Base-by-base conservation (phyloP, 768 basidiomycete species). In the Cyathus striatus region DNA sequence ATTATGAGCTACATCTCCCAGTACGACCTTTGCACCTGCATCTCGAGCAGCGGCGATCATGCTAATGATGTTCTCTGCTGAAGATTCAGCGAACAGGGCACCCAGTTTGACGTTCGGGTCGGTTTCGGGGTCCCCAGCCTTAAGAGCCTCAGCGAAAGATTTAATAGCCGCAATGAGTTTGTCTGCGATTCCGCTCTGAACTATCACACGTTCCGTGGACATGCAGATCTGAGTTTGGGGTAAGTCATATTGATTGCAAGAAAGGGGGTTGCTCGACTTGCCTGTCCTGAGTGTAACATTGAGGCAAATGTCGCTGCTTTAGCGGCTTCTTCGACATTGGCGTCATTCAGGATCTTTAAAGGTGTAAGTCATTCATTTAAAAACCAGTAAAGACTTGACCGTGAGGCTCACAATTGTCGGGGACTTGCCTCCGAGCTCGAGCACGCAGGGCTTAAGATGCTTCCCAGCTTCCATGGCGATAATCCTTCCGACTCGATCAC, bases 181-280 rank as follows among this genome's bases (percentile, higher is more conserved):
- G 1, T 65, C 56, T 9, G 70, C 63, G 12, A 68, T 58, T 5
- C 54, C 60, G n/a, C 66, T 58, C 47, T 76, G 73, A 24, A 70
- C 71, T 34, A 79, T 73, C n/a, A 79, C 70, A 6, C 78, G 72
- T 49, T 77, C 75, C 6, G 75, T 72, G 1, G 76, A 75, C 75
- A 79, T 78, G 60, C 78, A 79, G 35, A 78, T 64, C 57, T 79
- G 26, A 20, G 22, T 35, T 26, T 14, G 21, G 7, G 12, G 26
- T 2, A 21, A n/a, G 22, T 25, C 5, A 9, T 20, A 1, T n/a
- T n/a, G n/a, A n/a, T n/a, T n/a, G n/a, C n/a, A n/a, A n/a, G n/a
- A n/a, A n/a, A n/a, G n/a, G n/a, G n/a, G n/a, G n/a, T n/a, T n/a
- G n/a, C n/a, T n/a, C n/a, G n/a, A n/a, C 44, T 10, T 23, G 54